Evolutionary conservation across 352 stramenopile genomes (phyloP).

Genomic region (Plasmopara halstedii): DNA sequence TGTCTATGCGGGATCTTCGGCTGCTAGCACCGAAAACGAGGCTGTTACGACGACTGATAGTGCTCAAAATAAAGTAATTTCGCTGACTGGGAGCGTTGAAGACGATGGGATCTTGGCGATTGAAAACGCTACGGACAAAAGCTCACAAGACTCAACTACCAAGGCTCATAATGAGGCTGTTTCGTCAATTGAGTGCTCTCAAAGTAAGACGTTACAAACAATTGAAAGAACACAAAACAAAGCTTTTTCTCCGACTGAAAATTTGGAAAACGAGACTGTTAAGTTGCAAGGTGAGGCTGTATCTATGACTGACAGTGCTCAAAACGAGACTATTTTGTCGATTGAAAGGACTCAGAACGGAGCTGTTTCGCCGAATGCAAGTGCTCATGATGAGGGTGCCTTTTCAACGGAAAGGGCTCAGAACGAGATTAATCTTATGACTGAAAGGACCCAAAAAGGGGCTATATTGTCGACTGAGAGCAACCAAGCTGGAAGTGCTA

Average conservation of each 20-base stretch:
- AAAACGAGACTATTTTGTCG: neutral
- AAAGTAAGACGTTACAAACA: neutral
- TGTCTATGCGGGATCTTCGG: no score
- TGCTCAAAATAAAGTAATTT: neutral
- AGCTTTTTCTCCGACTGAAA: no score
- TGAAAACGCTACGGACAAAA: neutral
- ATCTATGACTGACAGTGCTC: neutral
- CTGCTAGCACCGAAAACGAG: no score
- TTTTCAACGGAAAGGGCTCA: neutral
- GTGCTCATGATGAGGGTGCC: neutral
- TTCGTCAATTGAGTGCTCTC: neutral
- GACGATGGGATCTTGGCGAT: neutral
- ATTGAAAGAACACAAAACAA: neutral
- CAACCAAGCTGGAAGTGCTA: neutral
- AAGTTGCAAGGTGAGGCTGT: neutral
- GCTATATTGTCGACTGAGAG: neutral
- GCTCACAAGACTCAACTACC: neutral
- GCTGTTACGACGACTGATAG: neutral
- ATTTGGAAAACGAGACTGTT: no score
- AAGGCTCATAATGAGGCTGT: neutral
- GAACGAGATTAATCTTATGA: neutral
- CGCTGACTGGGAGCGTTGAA: neutral
- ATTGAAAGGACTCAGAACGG: neutral
- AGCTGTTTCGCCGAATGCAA: neutral
- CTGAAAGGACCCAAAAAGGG: neutral